phyloP scores from a whole-genome alignment of 1,284 basidiomycete genomes.

The Afroboletus lepidellus region DNA sequence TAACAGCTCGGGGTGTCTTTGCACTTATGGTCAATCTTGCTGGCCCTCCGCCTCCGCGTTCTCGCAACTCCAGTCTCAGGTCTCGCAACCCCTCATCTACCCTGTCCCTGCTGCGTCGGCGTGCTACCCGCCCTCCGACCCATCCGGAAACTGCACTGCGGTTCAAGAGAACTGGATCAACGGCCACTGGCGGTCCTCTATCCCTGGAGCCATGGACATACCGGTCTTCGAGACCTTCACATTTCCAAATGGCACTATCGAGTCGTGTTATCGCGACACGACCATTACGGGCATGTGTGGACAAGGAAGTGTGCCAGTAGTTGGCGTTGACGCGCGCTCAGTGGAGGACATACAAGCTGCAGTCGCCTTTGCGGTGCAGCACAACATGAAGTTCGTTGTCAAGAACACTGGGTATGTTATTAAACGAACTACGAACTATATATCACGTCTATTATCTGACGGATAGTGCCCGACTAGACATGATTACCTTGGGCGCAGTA shows the following conservation, averaged over 20 bases:
- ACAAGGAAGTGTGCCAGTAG: conserved; percentile 18
- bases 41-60: conserved; percentile 43
- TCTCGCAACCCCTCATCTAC: conserved; percentile 29
- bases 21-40: conserved; percentile 29
- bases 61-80: conserved; percentile 31
- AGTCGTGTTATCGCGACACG: conserved; percentile 25
- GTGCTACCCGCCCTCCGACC: conserved; percentile 25
- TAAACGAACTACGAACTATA: no score
- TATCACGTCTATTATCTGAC: no score
- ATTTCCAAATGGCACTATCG: conserved; percentile 40
- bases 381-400: background rate
- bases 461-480: no score
- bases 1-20: conserved; percentile 9
- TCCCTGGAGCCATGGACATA: conserved; percentile 41
- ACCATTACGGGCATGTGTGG: conserved; percentile 10
- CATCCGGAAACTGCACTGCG: conserved; percentile 27
- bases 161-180: conserved; percentile 31
- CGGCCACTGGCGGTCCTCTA: conserved; percentile 40
- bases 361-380: background rate
- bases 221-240: conserved; percentile 42
- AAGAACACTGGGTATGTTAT: background rate
- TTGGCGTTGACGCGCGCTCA: conserved; percentile 32
- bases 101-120: conserved; percentile 26
- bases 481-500: no score
- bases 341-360: background rate